Percentiles rank a stretch among this genome's conserved stretches.
phyloP scores from a whole-genome alignment of 1,284 basidiomycete species.

The Apiotrichum mycotoxinovorans region DNA sequence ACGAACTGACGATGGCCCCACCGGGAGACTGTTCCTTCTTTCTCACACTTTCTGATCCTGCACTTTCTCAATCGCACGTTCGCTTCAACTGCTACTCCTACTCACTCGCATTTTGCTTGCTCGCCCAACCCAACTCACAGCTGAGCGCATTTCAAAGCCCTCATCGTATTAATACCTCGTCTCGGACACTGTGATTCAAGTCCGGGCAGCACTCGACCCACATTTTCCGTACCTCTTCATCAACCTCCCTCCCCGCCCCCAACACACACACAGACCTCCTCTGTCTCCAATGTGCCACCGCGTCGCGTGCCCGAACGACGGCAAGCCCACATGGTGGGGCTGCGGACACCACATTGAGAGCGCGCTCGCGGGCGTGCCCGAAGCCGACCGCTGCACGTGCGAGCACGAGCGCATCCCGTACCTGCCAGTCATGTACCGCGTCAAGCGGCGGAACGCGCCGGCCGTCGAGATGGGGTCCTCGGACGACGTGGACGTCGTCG shows the following conservation, averaged over 20 bases:
- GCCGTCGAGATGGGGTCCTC: neutral
- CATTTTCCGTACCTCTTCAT: neutral
- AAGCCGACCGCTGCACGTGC: conserved; percentile 39
- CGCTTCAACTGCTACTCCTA: too few relatives aligned
- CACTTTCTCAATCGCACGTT: too few relatives aligned
- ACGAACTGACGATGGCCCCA: too few relatives aligned
- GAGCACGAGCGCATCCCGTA: conserved; percentile 38
- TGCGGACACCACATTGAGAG: neutral
- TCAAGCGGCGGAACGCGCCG: conserved; percentile 15
- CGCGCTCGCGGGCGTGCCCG: conserved; percentile 39
- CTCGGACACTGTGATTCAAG: too few relatives aligned
- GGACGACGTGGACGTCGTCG: neutral
- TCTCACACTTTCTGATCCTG: too few relatives aligned
- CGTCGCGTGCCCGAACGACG: conserved; percentile 3
- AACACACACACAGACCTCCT: neutral
- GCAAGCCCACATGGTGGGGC: conserved; percentile 3
- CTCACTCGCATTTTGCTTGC: too few relatives aligned
- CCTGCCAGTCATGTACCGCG: conserved; percentile 40
- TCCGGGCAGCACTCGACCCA: neutral
- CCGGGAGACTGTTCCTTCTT: too few relatives aligned
- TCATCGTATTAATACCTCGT: too few relatives aligned
- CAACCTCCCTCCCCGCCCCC: neutral
- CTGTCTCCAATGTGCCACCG: neutral
- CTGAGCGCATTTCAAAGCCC: too few relatives aligned
- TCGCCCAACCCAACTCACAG: too few relatives aligned